Conservation (phyloP, 2,329 filamentous ascomycete species). For the Cadophora luteo-olivacea region DNA sequence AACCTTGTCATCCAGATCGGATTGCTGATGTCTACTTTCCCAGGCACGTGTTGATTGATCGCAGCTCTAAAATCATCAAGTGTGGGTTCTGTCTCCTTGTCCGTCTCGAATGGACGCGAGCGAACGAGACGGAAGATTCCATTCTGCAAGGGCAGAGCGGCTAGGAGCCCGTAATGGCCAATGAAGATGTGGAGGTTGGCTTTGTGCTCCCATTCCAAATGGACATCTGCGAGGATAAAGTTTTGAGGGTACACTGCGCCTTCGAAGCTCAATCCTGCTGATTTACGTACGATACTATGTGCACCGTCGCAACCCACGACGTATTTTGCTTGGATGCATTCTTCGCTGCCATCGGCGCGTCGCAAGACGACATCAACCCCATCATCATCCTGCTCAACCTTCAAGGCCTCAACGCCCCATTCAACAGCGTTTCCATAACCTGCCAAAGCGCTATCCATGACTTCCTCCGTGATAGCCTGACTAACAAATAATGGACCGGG, state of each 20-base stretch:
- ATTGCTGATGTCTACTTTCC: constrained; percentile 35
- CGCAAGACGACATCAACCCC: constrained; percentile 42
- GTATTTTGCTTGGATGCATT: constrained; percentile 48
- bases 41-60: constrained; percentile 43
- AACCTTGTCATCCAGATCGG: constrained; percentile 53
- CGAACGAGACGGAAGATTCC: constrained; percentile 43
- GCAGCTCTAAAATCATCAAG: constrained; percentile 46
- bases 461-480: constrained; percentile 47
- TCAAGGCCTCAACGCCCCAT: constrained; percentile 41
- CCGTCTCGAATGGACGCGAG: constrained; percentile 27
- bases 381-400: constrained; percentile 42
- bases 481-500: constrained; percentile 44
- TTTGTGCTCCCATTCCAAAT: constrained; percentile 37
- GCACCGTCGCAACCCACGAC: constrained; percentile 60
- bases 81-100: constrained; percentile 33
- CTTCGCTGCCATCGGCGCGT: constrained; percentile 32
- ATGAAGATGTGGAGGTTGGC: constrained; percentile 40
- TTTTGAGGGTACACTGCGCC: constrained; percentile 51
- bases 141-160: constrained; percentile 45
- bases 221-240: constrained; percentile 53
- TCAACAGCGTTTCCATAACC: constrained; percentile 42
- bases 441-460: constrained; percentile 43
- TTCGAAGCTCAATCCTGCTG: constrained; percentile 48
- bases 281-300: constrained; percentile 54
- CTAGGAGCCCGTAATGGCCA: constrained; percentile 46